Evolutionary conservation across 2,329 filamentous ascomycete genomes (phyloP).

Genomic region (Cordyceps cateniannulata): DNA sequence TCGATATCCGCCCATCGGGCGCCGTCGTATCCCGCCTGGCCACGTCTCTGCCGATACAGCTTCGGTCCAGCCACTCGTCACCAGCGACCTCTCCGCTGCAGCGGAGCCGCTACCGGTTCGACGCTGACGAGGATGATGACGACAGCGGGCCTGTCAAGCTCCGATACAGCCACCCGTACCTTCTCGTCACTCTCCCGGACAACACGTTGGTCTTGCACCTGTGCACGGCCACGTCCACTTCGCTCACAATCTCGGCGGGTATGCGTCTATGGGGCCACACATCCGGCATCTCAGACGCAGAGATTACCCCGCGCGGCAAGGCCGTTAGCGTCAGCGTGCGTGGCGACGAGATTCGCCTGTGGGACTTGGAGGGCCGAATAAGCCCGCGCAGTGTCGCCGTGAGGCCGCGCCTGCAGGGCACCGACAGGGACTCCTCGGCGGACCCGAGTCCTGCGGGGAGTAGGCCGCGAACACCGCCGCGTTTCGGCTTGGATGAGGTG

Average conservation of each 20-base stretch:
- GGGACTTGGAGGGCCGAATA: constrained; percentile 75
- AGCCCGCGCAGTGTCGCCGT: constrained; percentile 49
- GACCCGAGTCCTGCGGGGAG: constrained; percentile 6
- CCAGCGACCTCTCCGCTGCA: constrained; percentile 12
- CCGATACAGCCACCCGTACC: constrained; percentile 74
- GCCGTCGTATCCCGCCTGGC: constrained; percentile 31
- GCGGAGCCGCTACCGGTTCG: constrained; percentile 2
- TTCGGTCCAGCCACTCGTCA: constrained; percentile 17
- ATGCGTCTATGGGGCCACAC: constrained; percentile 87
- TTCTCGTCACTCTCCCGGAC: constrained; percentile 76
- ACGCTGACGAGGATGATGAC: constrained; percentile 15
- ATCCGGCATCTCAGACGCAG: constrained; percentile 77
- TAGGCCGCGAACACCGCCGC: background rate
- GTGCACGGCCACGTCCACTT: constrained; percentile 63
- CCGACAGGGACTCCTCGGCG: constrained; percentile 8
- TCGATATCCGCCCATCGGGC: constrained; percentile 50
- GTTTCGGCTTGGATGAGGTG: constrained; percentile 14
- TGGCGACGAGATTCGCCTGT: constrained; percentile 77
- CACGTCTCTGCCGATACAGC: constrained; percentile 28
- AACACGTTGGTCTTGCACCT: constrained; percentile 82
- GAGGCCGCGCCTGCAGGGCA: constrained; percentile 28
- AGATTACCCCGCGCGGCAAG: constrained; percentile 78
- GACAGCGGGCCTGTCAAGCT: constrained; percentile 51
- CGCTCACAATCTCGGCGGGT: constrained; percentile 64
- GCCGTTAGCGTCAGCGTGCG: constrained; percentile 80